A percentile compares a stretch with the other conserved stretches of the same genome.
These are phyloP conservation scores for Metschnikowia amazonensis DNA, from an alignment of 805 yeast species.

Conservation along the genomic window DNA sequence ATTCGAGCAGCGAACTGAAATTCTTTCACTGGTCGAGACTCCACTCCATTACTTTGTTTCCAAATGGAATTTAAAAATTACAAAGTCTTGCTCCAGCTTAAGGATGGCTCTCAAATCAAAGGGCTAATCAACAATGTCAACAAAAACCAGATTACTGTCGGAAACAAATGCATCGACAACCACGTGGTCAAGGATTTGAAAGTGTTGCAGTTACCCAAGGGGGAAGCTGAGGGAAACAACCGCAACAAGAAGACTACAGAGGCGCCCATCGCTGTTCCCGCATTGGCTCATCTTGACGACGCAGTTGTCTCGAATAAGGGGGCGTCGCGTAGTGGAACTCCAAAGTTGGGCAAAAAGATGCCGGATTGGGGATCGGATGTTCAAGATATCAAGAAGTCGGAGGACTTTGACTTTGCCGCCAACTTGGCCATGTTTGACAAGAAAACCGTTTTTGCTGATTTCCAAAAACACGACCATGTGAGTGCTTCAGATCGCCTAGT, in stretches of 20 bases:
- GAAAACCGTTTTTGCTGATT: slow-evolving; percentile 69
- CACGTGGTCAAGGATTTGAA: slow-evolving; percentile 49
- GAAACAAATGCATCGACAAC: slow-evolving; percentile 28
- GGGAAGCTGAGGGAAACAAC: slow-evolving; percentile 18
- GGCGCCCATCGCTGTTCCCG: not conserved
- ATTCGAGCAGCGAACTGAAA: slow-evolving; percentile 5
- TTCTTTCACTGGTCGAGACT: slow-evolving; percentile 1
- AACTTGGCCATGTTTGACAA: slow-evolving; percentile 82
- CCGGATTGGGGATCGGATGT: slow-evolving; percentile 50
- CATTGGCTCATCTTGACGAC: slow-evolving; percentile 21
- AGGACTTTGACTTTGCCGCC: slow-evolving; percentile 82
- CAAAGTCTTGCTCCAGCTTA: slow-evolving; percentile 35
- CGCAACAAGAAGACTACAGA: slow-evolving; percentile 9
- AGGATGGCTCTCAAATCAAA: slow-evolving; percentile 34
- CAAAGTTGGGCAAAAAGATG: slow-evolving; percentile 14
- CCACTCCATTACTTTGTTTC: not conserved
- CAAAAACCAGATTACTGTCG: slow-evolving; percentile 24
- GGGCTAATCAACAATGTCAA: slow-evolving; percentile 37
- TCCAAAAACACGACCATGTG: slow-evolving; percentile 59
- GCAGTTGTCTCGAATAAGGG: slow-evolving; percentile 24
- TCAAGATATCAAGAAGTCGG: slow-evolving; percentile 40
- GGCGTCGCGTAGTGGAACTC: slow-evolving; percentile 13
- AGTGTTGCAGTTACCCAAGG: slow-evolving; percentile 52
- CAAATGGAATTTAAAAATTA: slow-evolving; percentile 36
- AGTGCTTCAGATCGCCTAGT: slow-evolving; percentile 64